phyloP scores from a whole-genome alignment of 1,284 basidiomycete genomes.

The Austroboletus novae-zelandiae region DNA sequence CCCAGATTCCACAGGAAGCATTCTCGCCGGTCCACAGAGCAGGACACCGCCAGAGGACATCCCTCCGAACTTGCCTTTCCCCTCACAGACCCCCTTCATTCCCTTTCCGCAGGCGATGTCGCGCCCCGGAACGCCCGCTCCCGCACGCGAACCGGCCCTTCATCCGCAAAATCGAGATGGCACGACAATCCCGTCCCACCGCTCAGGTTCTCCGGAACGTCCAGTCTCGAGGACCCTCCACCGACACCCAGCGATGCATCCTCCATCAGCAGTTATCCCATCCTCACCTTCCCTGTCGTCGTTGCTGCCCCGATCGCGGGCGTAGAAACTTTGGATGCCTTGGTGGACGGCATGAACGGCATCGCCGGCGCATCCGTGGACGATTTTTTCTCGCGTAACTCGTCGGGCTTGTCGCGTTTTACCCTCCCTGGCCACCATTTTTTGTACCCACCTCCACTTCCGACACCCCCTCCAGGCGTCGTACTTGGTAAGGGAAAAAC shows the following conservation, averaged over 20 bases:
- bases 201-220: constrained; percentile 64
- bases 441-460: constrained; percentile 75
- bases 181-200: constrained; percentile 41
- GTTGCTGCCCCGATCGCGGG: constrained; percentile 74
- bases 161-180: constrained; percentile 45
- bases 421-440: constrained; percentile 57
- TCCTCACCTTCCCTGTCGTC: constrained; percentile 59
- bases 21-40: constrained; percentile 27
- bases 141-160: constrained; percentile 56
- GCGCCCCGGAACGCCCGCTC: constrained; percentile 39
- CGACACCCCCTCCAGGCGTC: constrained; percentile 77
- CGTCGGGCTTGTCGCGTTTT: constrained; percentile 50
- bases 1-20: constrained; percentile 17
- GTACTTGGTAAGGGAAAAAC: constrained; percentile 62
- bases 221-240: constrained; percentile 57
- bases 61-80: constrained; percentile 22
- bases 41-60: constrained; percentile 16
- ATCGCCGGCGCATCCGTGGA: constrained; percentile 41
- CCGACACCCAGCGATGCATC: constrained; percentile 61
- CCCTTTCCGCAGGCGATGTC: constrained; percentile 13
- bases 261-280: constrained; percentile 27
- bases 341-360: constrained; percentile 83
- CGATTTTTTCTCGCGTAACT: constrained; percentile 44
- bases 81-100: constrained; percentile 19
- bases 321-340: constrained; percentile 80